phyloP scores from a whole-genome alignment of 2,329 filamentous ascomycete species.

The Onygena corvina region DNA sequence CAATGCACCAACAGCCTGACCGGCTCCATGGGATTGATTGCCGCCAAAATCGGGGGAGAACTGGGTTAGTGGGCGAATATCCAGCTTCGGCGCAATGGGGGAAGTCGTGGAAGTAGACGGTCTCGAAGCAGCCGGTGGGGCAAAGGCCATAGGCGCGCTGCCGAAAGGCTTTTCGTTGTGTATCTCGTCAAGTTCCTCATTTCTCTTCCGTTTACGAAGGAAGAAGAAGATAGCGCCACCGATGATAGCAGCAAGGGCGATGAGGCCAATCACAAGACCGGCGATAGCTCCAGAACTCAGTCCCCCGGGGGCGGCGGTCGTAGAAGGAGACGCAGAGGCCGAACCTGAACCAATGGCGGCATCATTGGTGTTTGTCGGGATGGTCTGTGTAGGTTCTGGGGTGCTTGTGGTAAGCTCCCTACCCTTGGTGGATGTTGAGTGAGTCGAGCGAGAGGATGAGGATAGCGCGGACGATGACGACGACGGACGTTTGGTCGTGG shows the following conservation, averaged over 20 bases:
- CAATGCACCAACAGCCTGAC: constrained; percentile 17
- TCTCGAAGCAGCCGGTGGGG: constrained; percentile 21
- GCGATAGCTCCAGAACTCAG: constrained; percentile 50
- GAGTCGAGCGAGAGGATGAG: constrained; percentile 10
- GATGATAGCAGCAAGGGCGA: constrained; percentile 56
- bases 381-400: background rate
- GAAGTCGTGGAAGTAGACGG: constrained; percentile 27
- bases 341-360: constrained; percentile 11
- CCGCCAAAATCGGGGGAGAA: constrained; percentile 58
- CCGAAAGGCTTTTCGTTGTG: constrained; percentile 53
- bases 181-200: constrained; percentile 36
- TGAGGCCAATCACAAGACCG: constrained; percentile 71
- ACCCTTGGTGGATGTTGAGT: constrained; percentile 3
- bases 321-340: constrained; percentile 18
- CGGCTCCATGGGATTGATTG: constrained; percentile 16
- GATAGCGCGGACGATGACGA: constrained; percentile 8
- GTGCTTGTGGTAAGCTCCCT: constrained; percentile 9
- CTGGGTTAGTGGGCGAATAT: constrained; percentile 70
- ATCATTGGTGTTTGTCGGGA: constrained; percentile 9
- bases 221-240: constrained; percentile 59
- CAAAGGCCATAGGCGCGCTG: constrained; percentile 22
- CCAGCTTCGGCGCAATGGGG: constrained; percentile 61
- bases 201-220: constrained; percentile 58
- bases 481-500: background rate
- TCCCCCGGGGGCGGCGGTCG: constrained; percentile 21